A percentile compares a stretch with the other conserved stretches of the same genome.
These are phyloP conservation scores for Corylus heterophylla DNA, from an alignment of 306 rosid genomes.

Conservation along the genomic window DNA sequence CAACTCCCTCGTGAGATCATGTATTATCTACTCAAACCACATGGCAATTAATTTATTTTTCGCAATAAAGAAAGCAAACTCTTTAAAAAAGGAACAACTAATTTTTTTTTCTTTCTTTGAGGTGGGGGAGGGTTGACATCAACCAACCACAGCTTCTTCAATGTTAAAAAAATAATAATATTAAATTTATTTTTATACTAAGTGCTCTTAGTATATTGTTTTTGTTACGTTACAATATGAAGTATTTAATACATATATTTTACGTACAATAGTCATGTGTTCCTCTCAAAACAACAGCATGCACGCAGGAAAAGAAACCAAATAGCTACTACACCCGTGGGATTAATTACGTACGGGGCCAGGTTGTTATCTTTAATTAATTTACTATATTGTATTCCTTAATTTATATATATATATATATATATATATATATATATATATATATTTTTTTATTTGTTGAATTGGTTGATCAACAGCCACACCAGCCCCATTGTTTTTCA, in stretches of 20 bases:
- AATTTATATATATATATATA: no score
- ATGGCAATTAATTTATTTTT: not conserved
- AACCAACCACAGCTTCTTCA: not conserved
- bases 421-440: no score
- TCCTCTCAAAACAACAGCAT: not conserved
- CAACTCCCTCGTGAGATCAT: not conserved
- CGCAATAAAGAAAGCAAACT: not conserved
- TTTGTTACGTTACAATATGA: not conserved
- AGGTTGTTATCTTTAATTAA: no score
- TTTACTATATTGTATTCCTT: no score
- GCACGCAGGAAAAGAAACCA: not conserved
- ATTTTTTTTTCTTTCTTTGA: not conserved
- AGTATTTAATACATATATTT: not conserved
- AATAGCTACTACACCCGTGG: not conserved
- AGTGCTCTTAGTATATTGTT: no score
- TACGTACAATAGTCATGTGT: not conserved
- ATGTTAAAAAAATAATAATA: not conserved
- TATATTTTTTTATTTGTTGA: not conserved
- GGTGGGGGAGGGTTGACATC: not conserved
- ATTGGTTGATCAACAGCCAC: not conserved
- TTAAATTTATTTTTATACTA: not conserved
- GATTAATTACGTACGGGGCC: not conserved
- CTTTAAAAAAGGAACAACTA: not conserved
- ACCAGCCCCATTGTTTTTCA: not conserved
- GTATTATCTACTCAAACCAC: not conserved